These are phyloP conservation scores for Podospora australis DNA, from an alignment of 495 filamentous ascomycete species.

Conservation along the genomic window DNA sequence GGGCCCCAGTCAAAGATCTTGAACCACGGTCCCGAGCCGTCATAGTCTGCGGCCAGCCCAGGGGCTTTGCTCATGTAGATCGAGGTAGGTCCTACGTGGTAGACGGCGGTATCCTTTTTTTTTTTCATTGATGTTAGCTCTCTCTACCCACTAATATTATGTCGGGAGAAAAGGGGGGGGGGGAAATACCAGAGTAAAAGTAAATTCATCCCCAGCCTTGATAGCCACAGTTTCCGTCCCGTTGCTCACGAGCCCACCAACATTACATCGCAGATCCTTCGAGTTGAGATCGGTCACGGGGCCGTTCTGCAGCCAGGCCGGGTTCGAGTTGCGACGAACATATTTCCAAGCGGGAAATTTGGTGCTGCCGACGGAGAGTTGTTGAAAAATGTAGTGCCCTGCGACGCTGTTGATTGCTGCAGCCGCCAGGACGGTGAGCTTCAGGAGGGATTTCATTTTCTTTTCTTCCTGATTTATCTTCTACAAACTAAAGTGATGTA, in stretches of 20 bases:
- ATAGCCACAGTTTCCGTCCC: conserved; percentile 42
- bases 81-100: conserved; percentile 48
- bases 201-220: conserved; percentile 45
- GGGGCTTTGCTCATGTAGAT: conserved; percentile 47
- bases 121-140: no score
- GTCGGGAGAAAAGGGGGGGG: no score
- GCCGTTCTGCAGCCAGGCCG: conserved; percentile 41
- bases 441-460: conserved; percentile 30
- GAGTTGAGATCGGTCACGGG: conserved; percentile 49
- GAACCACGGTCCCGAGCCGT: conserved; percentile 48
- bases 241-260: conserved; percentile 41
- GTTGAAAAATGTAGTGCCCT: conserved; percentile 46
- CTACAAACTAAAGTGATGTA: no score
- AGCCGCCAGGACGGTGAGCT: conserved; percentile 20
- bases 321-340: conserved; percentile 49
- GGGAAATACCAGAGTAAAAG: conserved; percentile 45
- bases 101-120: conserved; percentile 48
- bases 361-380: conserved; percentile 36
- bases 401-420: conserved; percentile 26
- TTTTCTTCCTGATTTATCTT: no score
- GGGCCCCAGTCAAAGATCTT: conserved; percentile 43
- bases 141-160: no score
- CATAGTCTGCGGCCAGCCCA: conserved; percentile 32
- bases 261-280: conserved; percentile 53
- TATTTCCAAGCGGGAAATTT: conserved; percentile 44